A percentile compares a stretch with the other conserved stretches of the same genome.
These are phyloP conservation scores for Fusarium chuoi DNA, from an alignment of 2,329 filamentous ascomycete species.

Conservation along the genomic window DNA sequence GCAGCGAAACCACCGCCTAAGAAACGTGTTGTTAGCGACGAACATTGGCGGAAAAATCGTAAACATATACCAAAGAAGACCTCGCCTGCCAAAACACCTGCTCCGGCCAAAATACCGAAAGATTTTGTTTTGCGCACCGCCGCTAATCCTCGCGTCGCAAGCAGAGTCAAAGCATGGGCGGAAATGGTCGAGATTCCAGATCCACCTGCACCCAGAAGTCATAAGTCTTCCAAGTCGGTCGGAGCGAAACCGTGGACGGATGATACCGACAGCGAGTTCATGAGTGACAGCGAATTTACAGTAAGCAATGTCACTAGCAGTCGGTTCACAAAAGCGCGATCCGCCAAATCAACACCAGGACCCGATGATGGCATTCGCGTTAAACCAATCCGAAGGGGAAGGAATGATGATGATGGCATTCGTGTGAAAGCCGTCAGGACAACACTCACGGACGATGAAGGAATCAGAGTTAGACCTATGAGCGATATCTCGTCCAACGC, in stretches of 20 bases:
- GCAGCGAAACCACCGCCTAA: slow-evolving; percentile 72
- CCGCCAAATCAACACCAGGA: slow-evolving; percentile 41
- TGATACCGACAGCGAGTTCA: slow-evolving; percentile 43
- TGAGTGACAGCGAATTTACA: slow-evolving; percentile 47
- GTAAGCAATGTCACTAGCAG: slow-evolving; percentile 41
- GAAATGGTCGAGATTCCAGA: slow-evolving; percentile 63
- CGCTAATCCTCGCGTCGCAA: slow-evolving; percentile 65
- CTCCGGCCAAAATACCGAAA: slow-evolving; percentile 60
- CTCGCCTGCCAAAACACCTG: slow-evolving; percentile 48
- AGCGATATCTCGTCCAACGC: slow-evolving; percentile 44
- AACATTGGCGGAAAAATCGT: slow-evolving; percentile 81
- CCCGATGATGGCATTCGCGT: slow-evolving; percentile 58
- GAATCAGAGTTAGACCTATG: slow-evolving; percentile 47
- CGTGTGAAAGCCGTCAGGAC: slow-evolving; percentile 45
- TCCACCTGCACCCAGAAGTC: slow-evolving; percentile 50
- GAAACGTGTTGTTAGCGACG: slow-evolving; percentile 93
- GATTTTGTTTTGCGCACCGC: slow-evolving; percentile 65
- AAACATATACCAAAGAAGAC: slow-evolving; percentile 58
- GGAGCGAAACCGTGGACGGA: slow-evolving; percentile 41
- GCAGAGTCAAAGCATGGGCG: slow-evolving; percentile 72
- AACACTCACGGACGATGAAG: slow-evolving; percentile 43
- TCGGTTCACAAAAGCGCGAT: slow-evolving; percentile 31
- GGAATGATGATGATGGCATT: slow-evolving; percentile 48
- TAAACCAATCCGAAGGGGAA: slow-evolving; percentile 51
- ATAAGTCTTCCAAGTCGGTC: slow-evolving; percentile 51